phyloP scores from a whole-genome alignment of 306 rosid genomes.

The Gillenia trifoliata region DNA sequence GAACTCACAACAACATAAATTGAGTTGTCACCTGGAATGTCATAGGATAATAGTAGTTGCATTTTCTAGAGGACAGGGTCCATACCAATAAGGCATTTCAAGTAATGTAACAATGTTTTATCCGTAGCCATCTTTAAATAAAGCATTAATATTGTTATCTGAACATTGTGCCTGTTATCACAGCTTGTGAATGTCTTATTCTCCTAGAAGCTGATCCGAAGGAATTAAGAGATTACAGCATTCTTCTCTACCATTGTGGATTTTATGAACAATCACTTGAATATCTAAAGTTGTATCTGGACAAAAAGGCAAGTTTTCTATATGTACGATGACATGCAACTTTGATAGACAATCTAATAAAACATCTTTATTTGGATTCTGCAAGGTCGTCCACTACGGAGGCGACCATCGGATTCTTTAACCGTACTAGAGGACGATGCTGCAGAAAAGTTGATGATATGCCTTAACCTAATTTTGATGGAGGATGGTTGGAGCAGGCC shows the following conservation, averaged over 20 bases:
- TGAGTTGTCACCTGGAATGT: too few species aligned
- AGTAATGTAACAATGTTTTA: neutral
- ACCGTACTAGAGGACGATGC: slow-evolving; percentile 60
- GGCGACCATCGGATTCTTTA: slow-evolving; percentile 20
- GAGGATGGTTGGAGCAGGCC: slow-evolving; percentile 77
- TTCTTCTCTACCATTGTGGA: slow-evolving; percentile 92
- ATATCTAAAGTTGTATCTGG: slow-evolving; percentile 51
- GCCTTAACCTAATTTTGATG: slow-evolving; percentile 53
- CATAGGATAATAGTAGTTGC: neutral
- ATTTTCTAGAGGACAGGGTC: neutral
- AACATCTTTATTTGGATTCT: neutral
- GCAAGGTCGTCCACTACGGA: slow-evolving; percentile 42
- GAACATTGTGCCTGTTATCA: too few species aligned
- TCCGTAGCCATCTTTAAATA: neutral
- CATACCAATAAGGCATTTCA: neutral
- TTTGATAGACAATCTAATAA: slow-evolving; percentile 3
- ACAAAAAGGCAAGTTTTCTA: slow-evolving; percentile 42
- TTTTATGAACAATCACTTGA: slow-evolving; percentile 59
- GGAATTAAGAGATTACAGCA: slow-evolving; percentile 83
- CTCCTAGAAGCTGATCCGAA: slow-evolving; percentile 56
- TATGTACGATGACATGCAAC: neutral
- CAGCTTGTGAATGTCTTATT: slow-evolving; percentile 94
- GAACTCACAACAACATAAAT: too few species aligned
- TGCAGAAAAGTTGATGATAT: slow-evolving; percentile 57
- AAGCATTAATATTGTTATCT: too few species aligned